These are phyloP conservation scores for Zostera marina DNA, from an alignment of 116 monocot species.

Conservation along the genomic window DNA sequence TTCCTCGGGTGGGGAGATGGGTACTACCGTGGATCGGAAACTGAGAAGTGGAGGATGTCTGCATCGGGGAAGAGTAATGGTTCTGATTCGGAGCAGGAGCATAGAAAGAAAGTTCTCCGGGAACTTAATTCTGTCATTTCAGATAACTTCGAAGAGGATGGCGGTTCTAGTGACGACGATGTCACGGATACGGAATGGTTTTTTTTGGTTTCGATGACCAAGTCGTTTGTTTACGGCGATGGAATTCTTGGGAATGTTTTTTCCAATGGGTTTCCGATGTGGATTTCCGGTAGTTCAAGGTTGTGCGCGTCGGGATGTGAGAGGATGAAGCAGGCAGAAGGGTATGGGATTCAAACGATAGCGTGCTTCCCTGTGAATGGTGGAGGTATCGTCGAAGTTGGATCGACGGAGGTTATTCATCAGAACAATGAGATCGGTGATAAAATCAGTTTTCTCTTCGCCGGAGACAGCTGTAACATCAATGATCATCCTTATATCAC, in stretches of 20 bases:
- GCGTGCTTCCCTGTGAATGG: slow-evolving; percentile 37
- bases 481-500: slow-evolving; percentile 4
- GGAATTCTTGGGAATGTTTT: slow-evolving; percentile 18
- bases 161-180: slow-evolving; percentile 31
- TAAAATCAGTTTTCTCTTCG: slow-evolving; percentile 34
- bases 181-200: slow-evolving; percentile 72
- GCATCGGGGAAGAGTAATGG: slow-evolving; percentile 12
- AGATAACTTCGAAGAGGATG: slow-evolving; percentile 26
- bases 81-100: slow-evolving; percentile 27
- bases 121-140: slow-evolving; percentile 49
- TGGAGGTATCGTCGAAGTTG: slow-evolving; percentile 59
- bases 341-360: slow-evolving; percentile 52
- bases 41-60: slow-evolving; percentile 54
- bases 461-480: slow-evolving; percentile 24
- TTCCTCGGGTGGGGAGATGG: slow-evolving; percentile 80
- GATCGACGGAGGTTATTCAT: slow-evolving; percentile 42
- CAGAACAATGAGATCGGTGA: slow-evolving; percentile 27
- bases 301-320: slow-evolving; percentile 30
- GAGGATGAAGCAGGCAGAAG: slow-evolving; percentile 35
- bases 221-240: slow-evolving; percentile 27
- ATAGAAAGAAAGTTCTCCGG: slow-evolving; percentile 47
- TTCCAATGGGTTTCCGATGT: slow-evolving; percentile 22
- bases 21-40: slow-evolving; percentile 52
- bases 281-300: slow-evolving; percentile 32
- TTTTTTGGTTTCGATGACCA: slow-evolving; percentile 62